These are phyloP conservation scores for Exophiala lecanii-corni DNA, from an alignment of 2,329 filamentous ascomycete species.

Conservation along the genomic window DNA sequence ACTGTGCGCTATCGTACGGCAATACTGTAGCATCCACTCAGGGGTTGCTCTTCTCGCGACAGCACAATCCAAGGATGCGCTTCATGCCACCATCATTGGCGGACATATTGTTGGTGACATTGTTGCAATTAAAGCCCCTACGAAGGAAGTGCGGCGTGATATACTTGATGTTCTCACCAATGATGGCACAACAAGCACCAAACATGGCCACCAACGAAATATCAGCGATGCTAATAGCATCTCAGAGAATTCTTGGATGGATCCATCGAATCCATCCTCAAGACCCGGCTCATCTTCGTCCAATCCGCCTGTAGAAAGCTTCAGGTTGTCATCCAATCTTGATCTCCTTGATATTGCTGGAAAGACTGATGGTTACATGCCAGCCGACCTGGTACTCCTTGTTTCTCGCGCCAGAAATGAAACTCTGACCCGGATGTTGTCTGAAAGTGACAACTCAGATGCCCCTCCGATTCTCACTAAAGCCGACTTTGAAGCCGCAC, in stretches of 20 bases:
- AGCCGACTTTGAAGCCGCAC: constrained; percentile 74
- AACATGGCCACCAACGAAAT: constrained; percentile 37
- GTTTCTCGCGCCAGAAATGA: constrained; percentile 86
- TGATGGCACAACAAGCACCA: constrained; percentile 29
- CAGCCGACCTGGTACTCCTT: constrained; percentile 81
- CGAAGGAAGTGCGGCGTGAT: constrained; percentile 80
- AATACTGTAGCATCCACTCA: constrained; percentile 75
- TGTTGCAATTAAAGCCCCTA: constrained; percentile 79
- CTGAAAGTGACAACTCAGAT: constrained; percentile 36
- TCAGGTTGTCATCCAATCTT: constrained; percentile 68
- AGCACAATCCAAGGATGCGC: constrained; percentile 83
- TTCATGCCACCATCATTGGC: constrained; percentile 86
- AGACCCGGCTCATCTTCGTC: constrained; percentile 39
- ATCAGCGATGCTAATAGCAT: constrained; percentile 31
- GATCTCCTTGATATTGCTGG: constrained; percentile 92
- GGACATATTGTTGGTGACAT: constrained; percentile 92
- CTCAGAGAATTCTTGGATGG: constrained; percentile 67
- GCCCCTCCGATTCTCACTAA: constrained; percentile 60
- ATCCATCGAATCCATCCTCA: constrained; percentile 59
- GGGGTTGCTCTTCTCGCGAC: constrained; percentile 85
- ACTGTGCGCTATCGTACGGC: constrained; percentile 72
- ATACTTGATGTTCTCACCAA: constrained; percentile 76
- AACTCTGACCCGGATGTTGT: constrained; percentile 74
- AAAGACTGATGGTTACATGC: constrained; percentile 96
- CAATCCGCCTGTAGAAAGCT: constrained; percentile 49